Conservation (phyloP, 306 rosid species). For the Acmispon strigosus region DNA sequence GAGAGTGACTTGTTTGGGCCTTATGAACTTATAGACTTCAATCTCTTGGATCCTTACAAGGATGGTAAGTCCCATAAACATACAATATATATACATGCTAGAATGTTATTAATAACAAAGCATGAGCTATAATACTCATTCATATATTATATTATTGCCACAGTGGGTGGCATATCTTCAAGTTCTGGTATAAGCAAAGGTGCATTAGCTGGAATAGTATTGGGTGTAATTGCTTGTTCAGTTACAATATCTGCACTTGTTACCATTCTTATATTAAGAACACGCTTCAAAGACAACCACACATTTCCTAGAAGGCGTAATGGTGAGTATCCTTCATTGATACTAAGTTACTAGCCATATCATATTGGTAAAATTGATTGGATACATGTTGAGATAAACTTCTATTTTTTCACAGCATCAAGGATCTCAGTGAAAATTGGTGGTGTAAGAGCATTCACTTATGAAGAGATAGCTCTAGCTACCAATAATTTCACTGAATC, state of each 20-base stretch:
- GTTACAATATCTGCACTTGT: constrained; percentile 49
- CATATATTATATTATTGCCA: constrained; percentile 3
- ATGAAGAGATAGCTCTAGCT: constrained; percentile 52
- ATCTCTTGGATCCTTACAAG: constrained; percentile 39
- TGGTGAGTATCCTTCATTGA: constrained; percentile 41
- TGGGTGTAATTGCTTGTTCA: constrained; percentile 65
- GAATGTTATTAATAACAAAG: neutral
- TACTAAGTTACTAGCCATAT: neutral
- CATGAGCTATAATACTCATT: too few relatives aligned
- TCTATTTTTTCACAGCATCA: constrained; percentile 38
- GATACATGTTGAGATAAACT: constrained; percentile 9
- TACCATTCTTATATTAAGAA: constrained; percentile 49
- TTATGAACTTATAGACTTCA: constrained; percentile 55
- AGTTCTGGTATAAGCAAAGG: constrained; percentile 62
- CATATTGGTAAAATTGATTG: neutral
- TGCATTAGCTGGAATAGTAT: constrained; percentile 57
- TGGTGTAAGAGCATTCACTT: constrained; percentile 52
- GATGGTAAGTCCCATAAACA: constrained; percentile 46
- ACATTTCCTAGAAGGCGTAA: constrained; percentile 43
- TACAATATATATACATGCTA: neutral
- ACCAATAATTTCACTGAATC: constrained; percentile 50
- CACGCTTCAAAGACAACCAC: constrained; percentile 21
- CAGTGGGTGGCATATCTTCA: constrained; percentile 29
- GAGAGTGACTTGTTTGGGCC: constrained; percentile 67
- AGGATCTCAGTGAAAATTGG: constrained; percentile 49